Evolutionary conservation across 2,329 filamentous ascomycete genomes (phyloP).

Genomic region (Arthrobotrys megalospora): DNA sequence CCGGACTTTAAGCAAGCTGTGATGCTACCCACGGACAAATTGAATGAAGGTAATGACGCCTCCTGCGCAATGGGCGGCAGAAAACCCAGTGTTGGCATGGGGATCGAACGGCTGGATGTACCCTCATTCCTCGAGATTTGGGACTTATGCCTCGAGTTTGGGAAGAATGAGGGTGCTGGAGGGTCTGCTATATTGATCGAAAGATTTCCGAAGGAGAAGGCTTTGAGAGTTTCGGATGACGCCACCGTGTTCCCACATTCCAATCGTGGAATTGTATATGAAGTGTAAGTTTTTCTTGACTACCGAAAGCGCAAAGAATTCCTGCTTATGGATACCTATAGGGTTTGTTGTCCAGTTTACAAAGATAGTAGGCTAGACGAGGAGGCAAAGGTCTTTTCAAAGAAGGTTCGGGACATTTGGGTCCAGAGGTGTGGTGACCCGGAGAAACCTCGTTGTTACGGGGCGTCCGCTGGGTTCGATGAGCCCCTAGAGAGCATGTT

Average conservation of each 20-base stretch:
- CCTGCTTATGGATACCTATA: background rate
- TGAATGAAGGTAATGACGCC: slow-evolving; percentile 27
- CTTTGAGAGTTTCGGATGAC: background rate
- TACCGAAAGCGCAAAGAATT: no score
- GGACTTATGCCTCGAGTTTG: slow-evolving; percentile 16
- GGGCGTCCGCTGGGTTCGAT: slow-evolving; percentile 45
- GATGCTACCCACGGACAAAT: slow-evolving; percentile 62
- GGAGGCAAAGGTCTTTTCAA: slow-evolving; percentile 24
- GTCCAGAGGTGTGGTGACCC: slow-evolving; percentile 36
- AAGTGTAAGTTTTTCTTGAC: background rate
- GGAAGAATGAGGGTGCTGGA: slow-evolving; percentile 30
- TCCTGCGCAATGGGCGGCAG: slow-evolving; percentile 5
- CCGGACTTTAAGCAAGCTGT: slow-evolving; percentile 60
- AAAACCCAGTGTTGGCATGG: slow-evolving; percentile 24
- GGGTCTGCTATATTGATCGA: slow-evolving; percentile 20
- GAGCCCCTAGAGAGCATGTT: slow-evolving; percentile 49
- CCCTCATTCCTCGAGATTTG: slow-evolving; percentile 11
- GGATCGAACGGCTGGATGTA: slow-evolving; percentile 10
- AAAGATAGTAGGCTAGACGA: slow-evolving; percentile 31
- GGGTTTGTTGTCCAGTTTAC: slow-evolving; percentile 44
- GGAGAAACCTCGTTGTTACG: slow-evolving; percentile 33
- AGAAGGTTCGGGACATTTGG: slow-evolving; percentile 41
- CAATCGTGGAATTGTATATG: slow-evolving; percentile 7
- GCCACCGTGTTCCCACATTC: slow-evolving; percentile 14
- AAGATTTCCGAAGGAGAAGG: slow-evolving; percentile 18